Conservation (phyloP, 768 basidiomycete species). For the Gloeostereum incarnatum region DNA sequence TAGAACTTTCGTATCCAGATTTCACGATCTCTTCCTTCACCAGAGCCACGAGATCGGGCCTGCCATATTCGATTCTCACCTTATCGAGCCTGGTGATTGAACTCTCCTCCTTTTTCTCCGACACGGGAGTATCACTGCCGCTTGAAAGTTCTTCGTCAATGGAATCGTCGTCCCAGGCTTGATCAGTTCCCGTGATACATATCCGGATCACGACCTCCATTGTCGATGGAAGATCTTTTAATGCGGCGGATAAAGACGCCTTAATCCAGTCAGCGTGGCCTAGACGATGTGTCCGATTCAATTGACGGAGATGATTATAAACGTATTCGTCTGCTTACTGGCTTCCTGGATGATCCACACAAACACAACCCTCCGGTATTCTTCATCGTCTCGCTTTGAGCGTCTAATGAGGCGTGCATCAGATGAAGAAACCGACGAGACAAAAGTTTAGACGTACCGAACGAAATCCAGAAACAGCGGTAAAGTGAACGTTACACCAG, state of each 20-base stretch:
- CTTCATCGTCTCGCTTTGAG: slow-evolving; percentile 3
- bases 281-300: slow-evolving; percentile 3
- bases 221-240: slow-evolving; percentile 17
- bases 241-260: slow-evolving; percentile 21
- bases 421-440: too few relatives aligned
- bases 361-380: slow-evolving; percentile 20
- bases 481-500: slow-evolving; percentile 38
- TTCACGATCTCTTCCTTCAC: slow-evolving; percentile 29
- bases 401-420: not conserved
- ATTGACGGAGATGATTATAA: not conserved
- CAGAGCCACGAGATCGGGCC: slow-evolving; percentile 31
- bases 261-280: slow-evolving; percentile 38
- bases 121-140: slow-evolving; percentile 6
- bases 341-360: slow-evolving; percentile 32
- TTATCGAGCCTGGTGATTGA: slow-evolving; percentile 13
- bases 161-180: slow-evolving; percentile 13
- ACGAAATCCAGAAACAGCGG: slow-evolving; percentile 34
- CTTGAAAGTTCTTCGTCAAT: slow-evolving; percentile 10
- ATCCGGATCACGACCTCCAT: slow-evolving; percentile 28
- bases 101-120: slow-evolving; percentile 8
- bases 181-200: slow-evolving; percentile 23
- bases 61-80: slow-evolving; percentile 21
- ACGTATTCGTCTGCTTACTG: slow-evolving; percentile 14
- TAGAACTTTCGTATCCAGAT: too few relatives aligned
- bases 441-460: slow-evolving; percentile 28